Base-by-base conservation (phyloP, 345 rosid genomes). In the Linum lewisii region DNA sequence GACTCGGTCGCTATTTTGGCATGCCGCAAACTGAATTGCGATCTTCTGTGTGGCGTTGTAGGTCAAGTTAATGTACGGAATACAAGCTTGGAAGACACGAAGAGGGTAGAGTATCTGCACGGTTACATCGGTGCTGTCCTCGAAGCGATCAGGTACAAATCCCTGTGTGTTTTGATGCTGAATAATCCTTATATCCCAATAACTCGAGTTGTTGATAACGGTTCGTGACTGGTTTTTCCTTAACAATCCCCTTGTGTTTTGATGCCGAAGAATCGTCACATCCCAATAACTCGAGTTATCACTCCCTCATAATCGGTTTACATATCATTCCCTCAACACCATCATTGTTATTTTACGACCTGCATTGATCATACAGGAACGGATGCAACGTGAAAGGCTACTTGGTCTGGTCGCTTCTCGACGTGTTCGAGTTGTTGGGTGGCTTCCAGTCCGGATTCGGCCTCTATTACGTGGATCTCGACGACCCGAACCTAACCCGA, bases 401-500 rank as follows among this genome's bases (percentile, higher is more conserved):
- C 61, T 82, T 79, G 54, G 67, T 71, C 6, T 79, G 87, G 82
- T 82, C 84, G 3, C 73, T 82, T 3, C 0, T 79, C 59, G 87
- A 79, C 54, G 13, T 67, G 19, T 60, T 71, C 20, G 81, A 82
- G 66, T n/a, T 79, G 62, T 18, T 79, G 52, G 74, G 62, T 19
- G 79, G 82, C 37, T 73, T 65, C 38, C 21, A 59, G 23, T 49
- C 81, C 2, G 60, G 73, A 55, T 82, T 54, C 19, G 84, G 84
- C 18, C 37, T 82, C 18, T 79, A 69, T 49, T 79, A 60, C 26
- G 79, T 82, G 21, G 87, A 79, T 59, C 23, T 68, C 42, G 77
- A 72, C 42, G 81, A 75, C 47, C 79, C 84, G 6, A 50, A 61
- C n/a, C 58, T 77, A 66, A 56, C 11, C 57, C 68, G 84, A 64